Conservation (phyloP, 2,329 filamentous ascomycete genomes). For the Sporothrix protearum region DNA sequence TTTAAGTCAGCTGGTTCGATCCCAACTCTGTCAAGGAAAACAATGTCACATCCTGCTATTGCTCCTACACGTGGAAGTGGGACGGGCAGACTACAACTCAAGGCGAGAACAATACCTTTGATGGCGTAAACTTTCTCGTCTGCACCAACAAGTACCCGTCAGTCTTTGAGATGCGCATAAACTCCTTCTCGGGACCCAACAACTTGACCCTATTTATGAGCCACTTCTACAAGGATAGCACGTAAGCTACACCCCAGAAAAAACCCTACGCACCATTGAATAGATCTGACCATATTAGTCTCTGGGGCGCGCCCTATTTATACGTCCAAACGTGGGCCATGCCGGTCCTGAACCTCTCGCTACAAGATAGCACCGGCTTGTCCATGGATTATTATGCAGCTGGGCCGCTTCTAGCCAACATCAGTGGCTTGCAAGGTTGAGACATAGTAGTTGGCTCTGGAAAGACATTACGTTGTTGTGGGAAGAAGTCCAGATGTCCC, state of each 20-base stretch:
- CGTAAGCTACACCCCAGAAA: background rate
- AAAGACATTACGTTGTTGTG: background rate
- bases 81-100: background rate
- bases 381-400: constrained; percentile 19
- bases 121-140: background rate
- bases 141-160: background rate
- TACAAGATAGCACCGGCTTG: background rate
- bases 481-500: background rate
- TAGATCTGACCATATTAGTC: background rate
- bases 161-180: background rate
- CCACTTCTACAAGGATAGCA: background rate
- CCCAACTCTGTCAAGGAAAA: background rate
- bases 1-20: background rate
- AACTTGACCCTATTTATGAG: background rate
- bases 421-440: constrained; percentile 22
- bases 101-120: background rate
- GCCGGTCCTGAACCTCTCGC: constrained; percentile 19
- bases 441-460: too few species aligned
- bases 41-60: background rate
- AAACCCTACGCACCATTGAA: background rate
- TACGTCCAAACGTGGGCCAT: constrained; percentile 25
- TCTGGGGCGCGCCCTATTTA: constrained; percentile 17
- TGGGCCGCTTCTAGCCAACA: constrained; percentile 23
- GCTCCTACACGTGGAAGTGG: background rate
- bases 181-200: background rate